A percentile compares a stretch with the other conserved stretches of the same genome.
Evolutionary conservation across 495 filamentous ascomycete genomes (phyloP).

Genomic region (Copromyces sp.): DNA sequence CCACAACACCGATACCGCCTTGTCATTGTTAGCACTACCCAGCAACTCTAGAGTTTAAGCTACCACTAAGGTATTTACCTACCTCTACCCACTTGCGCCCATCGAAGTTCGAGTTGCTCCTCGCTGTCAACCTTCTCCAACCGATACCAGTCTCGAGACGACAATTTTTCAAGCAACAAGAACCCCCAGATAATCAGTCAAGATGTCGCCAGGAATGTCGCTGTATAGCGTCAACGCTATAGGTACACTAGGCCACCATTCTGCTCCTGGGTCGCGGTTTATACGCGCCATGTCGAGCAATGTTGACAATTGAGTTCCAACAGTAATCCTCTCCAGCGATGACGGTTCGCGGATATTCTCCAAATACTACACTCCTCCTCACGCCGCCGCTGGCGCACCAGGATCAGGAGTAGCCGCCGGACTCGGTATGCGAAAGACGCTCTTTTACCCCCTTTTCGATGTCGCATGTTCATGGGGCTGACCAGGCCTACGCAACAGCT

Average conservation of each 20-base stretch:
- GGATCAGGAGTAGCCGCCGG: conserved; percentile 6
- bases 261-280: neutral
- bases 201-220: conserved; percentile 53
- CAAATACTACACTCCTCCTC: conserved; percentile 90
- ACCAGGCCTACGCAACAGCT: conserved; percentile 2
- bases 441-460: neutral
- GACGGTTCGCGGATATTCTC: conserved; percentile 85
- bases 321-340: conserved; percentile 58
- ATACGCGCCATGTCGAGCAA: neutral
- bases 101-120: neutral
- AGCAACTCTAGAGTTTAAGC: neutral
- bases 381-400: conserved; percentile 50
- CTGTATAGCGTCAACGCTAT: conserved; percentile 90
- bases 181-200: conserved; percentile 4
- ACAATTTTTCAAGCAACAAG: neutral
- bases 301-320: neutral
- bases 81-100: neutral
- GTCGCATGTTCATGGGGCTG: neutral
- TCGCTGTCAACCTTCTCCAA: neutral
- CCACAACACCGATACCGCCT: conserved; percentile 13
- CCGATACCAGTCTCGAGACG: neutral
- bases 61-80: neutral
- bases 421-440: conserved; percentile 5
- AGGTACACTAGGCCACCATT: conserved; percentile 35
- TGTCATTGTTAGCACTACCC: neutral